Conservation (phyloP, 2,329 filamentous ascomycete species). For the Aspergillus alliaceus region DNA sequence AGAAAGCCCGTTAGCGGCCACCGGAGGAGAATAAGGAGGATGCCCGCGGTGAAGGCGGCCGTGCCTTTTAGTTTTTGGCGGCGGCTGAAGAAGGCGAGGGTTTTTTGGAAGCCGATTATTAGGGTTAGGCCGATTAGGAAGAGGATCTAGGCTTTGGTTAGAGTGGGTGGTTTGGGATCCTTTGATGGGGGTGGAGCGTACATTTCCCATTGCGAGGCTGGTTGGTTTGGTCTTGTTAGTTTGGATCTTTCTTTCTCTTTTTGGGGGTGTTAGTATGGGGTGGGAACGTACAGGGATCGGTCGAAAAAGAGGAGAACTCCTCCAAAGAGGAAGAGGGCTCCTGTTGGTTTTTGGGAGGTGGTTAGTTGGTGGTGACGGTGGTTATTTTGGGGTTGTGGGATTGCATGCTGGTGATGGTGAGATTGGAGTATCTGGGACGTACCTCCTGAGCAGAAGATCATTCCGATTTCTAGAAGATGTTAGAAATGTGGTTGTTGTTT, state of each 20-base stretch:
- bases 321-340: conserved; percentile 90
- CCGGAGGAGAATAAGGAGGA: conserved; percentile 79
- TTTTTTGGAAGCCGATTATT: conserved; percentile 91
- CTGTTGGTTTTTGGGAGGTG: conserved; percentile 46
- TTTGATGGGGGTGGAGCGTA: conserved; percentile 45
- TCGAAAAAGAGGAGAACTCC: conserved; percentile 98
- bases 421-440: conserved; percentile 51
- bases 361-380: background rate
- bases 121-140: conserved; percentile 96
- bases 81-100: conserved; percentile 89
- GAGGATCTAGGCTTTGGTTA: conserved; percentile 67
- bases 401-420: conserved; percentile 19
- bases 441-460: conserved; percentile 97
- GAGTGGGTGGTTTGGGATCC: conserved; percentile 11
- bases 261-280: background rate
- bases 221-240: background rate
- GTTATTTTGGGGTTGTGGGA: background rate
- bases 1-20: conserved; percentile 92
- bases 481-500: conserved; percentile 21
- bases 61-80: conserved; percentile 91
- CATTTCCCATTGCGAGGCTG: conserved; percentile 97
- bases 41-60: conserved; percentile 79
- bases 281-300: conserved; percentile 75
- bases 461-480: conserved; percentile 75
- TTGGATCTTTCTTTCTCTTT: too few relatives aligned